Base-by-base conservation (phyloP, 805 yeast genomes). In the Ogataea chonburiensis region DNA sequence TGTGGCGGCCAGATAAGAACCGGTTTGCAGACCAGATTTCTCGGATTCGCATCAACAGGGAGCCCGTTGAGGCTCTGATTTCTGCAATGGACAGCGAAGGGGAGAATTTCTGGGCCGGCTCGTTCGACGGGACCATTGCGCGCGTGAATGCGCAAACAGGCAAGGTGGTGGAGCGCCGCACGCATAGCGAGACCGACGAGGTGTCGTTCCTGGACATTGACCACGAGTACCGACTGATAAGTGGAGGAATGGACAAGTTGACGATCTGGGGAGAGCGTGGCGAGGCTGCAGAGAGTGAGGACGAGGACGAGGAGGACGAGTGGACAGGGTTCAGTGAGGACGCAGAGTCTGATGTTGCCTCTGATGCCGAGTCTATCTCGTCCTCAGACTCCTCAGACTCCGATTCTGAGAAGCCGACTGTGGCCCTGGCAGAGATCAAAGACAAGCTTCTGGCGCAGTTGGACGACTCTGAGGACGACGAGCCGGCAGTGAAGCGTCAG, bases 191-290 rank as follows among this genome's bases (percentile, higher is more conserved):
- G 5, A 57, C 64, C 3, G 98, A 89, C 55, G 96, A 86, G 46
- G 91, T 87, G 2, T 71, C 75, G 0, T 69, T 73, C 28, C 64
- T 91, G 45, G 97, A 88, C 54, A 66, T 86, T 36, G 98, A 91
- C 58, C 77, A 57, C 46, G 83, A 82, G 38, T 93, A 87, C 53
- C 72, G 96, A 42, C 64, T 88, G 36, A 76, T 85, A 3, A 79
- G 85, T 56, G 87, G 83, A 5, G 93, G 96, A 14, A 82, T 89
- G 88, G 91, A 85, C 30, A 68, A 71, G 17, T 64, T 91, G 39
- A 82, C 80, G 49, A 66, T 91, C 5, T 91, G 98, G 98, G 64
- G 53, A 5, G 60, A 47, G 1, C 42, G 19, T 5, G 20, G 18
- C 22, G 38, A 34, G 10, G 12, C 8, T n/a, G 30, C 17, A 11